Evolutionary conservation across 768 basidiomycete genomes (phyloP), one percentile per base, ranked within the genome.

Genomic region (Lactarius deliciosus): DNA sequence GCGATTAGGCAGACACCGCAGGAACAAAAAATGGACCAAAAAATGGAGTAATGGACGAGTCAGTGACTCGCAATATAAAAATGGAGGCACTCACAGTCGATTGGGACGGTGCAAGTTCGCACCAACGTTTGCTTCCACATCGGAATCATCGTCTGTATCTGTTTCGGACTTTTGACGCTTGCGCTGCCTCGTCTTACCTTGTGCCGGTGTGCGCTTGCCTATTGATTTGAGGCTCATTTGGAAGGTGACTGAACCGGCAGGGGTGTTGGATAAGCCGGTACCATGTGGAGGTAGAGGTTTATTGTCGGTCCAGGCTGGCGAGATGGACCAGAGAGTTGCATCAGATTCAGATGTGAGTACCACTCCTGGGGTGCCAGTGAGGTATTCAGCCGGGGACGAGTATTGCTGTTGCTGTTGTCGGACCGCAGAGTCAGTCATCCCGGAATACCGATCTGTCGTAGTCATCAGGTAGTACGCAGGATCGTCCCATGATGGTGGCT

Each of bases 111-210:
- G 22, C 18, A 16, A 3, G 34, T 38, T 60, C 1, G 57, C 16
- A 22, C 57, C 61, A 15, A 58, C 7, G 18, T 53, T 38, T 13
- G 28, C 20, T 8, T 56, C 57, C 20, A 43, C 11, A 4, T 68
- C 63, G 0, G 64, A 62, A 0, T 68, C 66, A 2, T 68, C 66
- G 38, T 68, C 66, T 5, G 63, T 34, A 32, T 68, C 66, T 4
- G 50, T 64, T 20, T 68, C 66, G 2, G 63, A 6, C 32, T 56
- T 63, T 38, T 36, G 57, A 25, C 66, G 66, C 58, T 68, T 68
- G 41, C 40, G 45, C 8, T 5, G 56, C 66, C 18, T 61, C 4
- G 47, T 1, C 20, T 43, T 64, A 10, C 10, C 5, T 4, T 28
- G 25, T 28, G 25, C 25, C 25, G 2, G 13, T 36, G 54, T 1